phyloP scores from a whole-genome alignment of 2,329 filamentous ascomycete genomes.

The Aspergillus sp. region DNA sequence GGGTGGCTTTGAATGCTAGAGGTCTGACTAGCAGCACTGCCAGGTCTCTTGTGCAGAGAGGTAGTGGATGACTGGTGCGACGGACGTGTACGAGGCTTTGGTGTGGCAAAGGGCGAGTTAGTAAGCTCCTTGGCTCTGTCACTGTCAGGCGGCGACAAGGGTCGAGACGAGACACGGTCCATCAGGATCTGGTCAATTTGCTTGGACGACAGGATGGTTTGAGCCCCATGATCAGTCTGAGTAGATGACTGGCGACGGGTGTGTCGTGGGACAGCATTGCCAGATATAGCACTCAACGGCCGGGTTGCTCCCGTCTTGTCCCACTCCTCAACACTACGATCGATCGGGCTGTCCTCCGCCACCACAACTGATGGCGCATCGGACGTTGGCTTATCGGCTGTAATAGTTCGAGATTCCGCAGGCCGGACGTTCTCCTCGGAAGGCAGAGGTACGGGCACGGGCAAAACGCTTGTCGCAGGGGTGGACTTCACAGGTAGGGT shows the following conservation, averaged over 20 bases:
- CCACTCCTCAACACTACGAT: constrained; percentile 46
- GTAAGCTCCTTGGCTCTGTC: constrained; percentile 27
- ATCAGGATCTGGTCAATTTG: constrained; percentile 75
- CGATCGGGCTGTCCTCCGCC: constrained; percentile 63
- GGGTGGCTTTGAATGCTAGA: constrained; percentile 55
- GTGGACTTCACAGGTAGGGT: constrained; percentile 43
- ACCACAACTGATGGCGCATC: constrained; percentile 48
- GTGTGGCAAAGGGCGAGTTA: constrained; percentile 36
- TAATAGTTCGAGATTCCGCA: constrained; percentile 18
- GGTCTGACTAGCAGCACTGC: constrained; percentile 68
- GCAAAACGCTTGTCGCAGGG: constrained; percentile 21
- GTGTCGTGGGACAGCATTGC: constrained; percentile 46
- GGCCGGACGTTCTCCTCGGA: constrained; percentile 23
- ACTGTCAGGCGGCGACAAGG: constrained; percentile 33
- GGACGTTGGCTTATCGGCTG: constrained; percentile 11
- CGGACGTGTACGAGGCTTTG: constrained; percentile 30
- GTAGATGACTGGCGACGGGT: constrained; percentile 28
- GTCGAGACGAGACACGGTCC: constrained; percentile 44
- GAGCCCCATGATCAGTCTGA: constrained; percentile 69
- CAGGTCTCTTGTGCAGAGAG: constrained; percentile 55
- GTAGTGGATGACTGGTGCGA: constrained; percentile 31
- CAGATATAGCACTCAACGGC: constrained; percentile 63
- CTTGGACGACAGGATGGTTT: constrained; percentile 79
- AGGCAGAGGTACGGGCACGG: constrained; percentile 15
- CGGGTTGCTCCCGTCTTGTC: constrained; percentile 32